These are phyloP conservation scores for Pyrrhoderma noxium DNA, from an alignment of 1,284 basidiomycete species.

Conservation along the genomic window DNA sequence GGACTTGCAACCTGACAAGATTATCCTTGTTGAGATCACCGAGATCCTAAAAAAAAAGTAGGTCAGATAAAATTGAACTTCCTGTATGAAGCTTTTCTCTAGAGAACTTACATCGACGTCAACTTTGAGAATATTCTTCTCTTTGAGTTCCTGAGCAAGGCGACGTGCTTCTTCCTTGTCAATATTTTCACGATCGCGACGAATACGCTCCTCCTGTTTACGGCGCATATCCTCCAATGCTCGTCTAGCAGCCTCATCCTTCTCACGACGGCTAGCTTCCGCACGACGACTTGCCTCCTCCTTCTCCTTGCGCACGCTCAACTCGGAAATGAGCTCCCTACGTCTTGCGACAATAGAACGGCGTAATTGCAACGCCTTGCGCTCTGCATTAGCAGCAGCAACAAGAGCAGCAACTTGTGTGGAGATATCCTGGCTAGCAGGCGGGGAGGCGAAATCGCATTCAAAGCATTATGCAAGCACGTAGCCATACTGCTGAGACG, in stretches of 20 bases:
- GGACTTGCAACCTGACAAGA: constrained; percentile 87
- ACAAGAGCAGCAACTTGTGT: constrained; percentile 34
- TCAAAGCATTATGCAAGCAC: constrained; percentile 66
- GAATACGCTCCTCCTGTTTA: constrained; percentile 74
- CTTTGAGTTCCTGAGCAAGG: constrained; percentile 81
- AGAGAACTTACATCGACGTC: constrained; percentile 65
- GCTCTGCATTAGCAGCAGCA: constrained; percentile 58
- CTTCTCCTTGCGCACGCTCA: constrained; percentile 82
- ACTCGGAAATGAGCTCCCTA: constrained; percentile 83
- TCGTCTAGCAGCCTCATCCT: constrained; percentile 65
- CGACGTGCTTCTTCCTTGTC: constrained; percentile 84
- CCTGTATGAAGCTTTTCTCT: background rate
- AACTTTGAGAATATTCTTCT: constrained; percentile 81
- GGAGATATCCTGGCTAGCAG: constrained; percentile 25
- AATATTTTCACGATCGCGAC: constrained; percentile 79
- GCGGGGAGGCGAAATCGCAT: constrained; percentile 39
- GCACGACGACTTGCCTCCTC: constrained; percentile 81
- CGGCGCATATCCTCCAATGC: constrained; percentile 64
- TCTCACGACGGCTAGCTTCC: constrained; percentile 62
- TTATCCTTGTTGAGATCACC: constrained; percentile 83
- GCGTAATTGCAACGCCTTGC: constrained; percentile 69
- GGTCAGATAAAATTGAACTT: background rate
- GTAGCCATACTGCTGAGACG: constrained; percentile 72
- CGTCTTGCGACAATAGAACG: constrained; percentile 82
- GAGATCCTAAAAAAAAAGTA: constrained; percentile 50